Conservation (phyloP, 441 rosid species). For the Gossypium schwendimanii region DNA sequence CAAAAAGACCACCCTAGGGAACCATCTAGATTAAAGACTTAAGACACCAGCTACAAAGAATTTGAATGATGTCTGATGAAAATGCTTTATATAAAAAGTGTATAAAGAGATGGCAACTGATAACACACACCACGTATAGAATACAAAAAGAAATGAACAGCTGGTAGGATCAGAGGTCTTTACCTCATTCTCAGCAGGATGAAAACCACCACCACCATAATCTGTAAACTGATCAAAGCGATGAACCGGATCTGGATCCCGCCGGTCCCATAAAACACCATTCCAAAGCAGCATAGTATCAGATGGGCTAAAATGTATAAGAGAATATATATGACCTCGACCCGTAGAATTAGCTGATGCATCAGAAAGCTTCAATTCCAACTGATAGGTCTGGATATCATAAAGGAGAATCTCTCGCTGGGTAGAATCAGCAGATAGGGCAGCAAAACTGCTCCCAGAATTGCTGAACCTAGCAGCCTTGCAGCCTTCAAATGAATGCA, state of each 20-base stretch:
- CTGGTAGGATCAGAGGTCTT: background rate
- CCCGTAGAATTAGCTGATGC: conserved; percentile 46
- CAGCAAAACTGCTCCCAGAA: conserved; percentile 68
- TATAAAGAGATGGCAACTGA: background rate
- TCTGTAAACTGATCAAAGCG: conserved; percentile 93
- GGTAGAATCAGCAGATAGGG: conserved; percentile 51
- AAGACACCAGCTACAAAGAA: background rate
- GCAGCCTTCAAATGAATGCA: conserved; percentile 71
- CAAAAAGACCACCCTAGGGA: conserved; percentile 5
- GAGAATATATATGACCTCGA: conserved; percentile 72
- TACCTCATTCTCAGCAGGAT: conserved; percentile 99
- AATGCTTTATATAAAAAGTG: background rate
- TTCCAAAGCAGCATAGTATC: conserved; percentile 87
- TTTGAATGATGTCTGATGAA: background rate
- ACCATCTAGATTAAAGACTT: background rate
- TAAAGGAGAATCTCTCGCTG: conserved; percentile 77
- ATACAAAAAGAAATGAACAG: background rate
- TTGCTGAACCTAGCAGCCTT: conserved; percentile 91
- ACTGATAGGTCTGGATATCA: conserved; percentile 69
- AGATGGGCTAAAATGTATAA: conserved; percentile 80
- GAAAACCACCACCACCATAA: conserved; percentile 98
- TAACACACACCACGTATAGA: background rate
- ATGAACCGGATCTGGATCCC: conserved; percentile 49
- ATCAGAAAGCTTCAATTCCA: conserved; percentile 57
- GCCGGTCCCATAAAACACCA: conserved; percentile 83